A percentile compares a stretch with the other conserved stretches of the same genome.
These are phyloP conservation scores for Hypoxylon perforatum DNA, from an alignment of 495 filamentous ascomycete species.

Conservation along the genomic window DNA sequence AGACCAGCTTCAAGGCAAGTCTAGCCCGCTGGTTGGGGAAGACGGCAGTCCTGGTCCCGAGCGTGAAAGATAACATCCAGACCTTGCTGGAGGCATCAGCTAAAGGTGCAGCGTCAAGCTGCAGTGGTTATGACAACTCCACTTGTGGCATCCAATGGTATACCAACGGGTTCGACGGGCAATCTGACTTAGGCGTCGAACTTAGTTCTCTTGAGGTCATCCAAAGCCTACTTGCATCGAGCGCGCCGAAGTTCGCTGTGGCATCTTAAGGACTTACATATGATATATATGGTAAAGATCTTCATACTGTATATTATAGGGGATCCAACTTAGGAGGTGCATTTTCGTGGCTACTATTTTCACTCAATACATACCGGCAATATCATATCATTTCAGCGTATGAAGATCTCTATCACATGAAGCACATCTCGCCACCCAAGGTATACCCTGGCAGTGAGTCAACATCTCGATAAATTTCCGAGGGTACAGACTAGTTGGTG, in stretches of 20 bases:
- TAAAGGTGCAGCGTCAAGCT: conserved; percentile 69
- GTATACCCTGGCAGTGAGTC: no score
- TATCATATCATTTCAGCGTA: no score
- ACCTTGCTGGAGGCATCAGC: conserved; percentile 67
- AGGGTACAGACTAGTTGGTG: no score
- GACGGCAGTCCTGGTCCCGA: conserved; percentile 74
- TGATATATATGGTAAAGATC: neutral
- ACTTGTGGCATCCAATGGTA: conserved; percentile 79
- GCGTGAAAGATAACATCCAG: conserved; percentile 62
- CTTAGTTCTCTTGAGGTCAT: conserved; percentile 71
- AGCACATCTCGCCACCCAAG: no score
- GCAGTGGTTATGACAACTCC: conserved; percentile 66
- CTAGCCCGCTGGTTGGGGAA: conserved; percentile 79
- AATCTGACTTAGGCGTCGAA: conserved; percentile 67
- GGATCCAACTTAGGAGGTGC: no score
- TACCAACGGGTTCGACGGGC: conserved; percentile 66
- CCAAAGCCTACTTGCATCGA: conserved; percentile 55
- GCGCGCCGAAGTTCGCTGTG: conserved; percentile 39
- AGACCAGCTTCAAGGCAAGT: conserved; percentile 80
- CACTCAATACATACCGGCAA: no score
- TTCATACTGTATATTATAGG: neutral
- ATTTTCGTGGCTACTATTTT: no score
- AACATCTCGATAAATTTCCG: no score
- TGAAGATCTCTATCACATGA: no score
- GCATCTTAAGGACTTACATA: neutral